Evolutionary conservation across 352 stramenopile species (phyloP), one percentile per base, ranked within the genome.

Genomic region (Peronosclerospora sorghi): DNA sequence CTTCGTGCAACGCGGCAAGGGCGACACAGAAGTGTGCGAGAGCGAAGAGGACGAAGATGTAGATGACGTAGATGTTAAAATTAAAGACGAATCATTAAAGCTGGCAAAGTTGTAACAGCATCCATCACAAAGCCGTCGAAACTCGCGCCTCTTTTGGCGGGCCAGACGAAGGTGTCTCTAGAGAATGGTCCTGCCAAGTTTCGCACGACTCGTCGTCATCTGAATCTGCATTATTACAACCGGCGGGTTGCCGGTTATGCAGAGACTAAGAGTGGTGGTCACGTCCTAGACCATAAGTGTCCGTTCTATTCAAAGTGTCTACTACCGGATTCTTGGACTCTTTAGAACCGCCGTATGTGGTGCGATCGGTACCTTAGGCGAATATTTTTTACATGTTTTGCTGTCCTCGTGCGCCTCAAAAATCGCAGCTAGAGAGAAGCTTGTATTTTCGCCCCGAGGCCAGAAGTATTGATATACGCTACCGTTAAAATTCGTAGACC

Each of bases 241-340:
- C 30, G 39, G 4, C 42, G 43, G 12, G 32, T 50, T 1, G 45
- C 27, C 3, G 51, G 55, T 15, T 84, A 68, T 48, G 53, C 65
- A 13, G 78, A 91, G 50, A 75, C 78, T 0, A 90, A 90, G 53
- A 90, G 87, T 32, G 77, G 74, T 29, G 74, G 74, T 15, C 74
- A 86, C 40, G 35, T 37, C 9, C 45, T 84, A 24, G 74, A 86
- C 60, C 65, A 86, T 51, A 65, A 65, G 29, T 68, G 65, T 17
- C 54, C 67, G 32, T 58, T 80, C 32, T 27, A 41, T 23, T 41
- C 38, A n/a, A 42, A 51, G 32, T 68, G 58, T 54, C 48, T n/a
- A 44, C 13, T 41, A 48, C 15, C 45, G 48, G 32, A 37, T 66
- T 9, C 59, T 56, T 38, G 45, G 46, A 2, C 67, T 57, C 1